phyloP scores from a whole-genome alignment of 768 basidiomycete genomes.

The Pulveroboletus frians region DNA sequence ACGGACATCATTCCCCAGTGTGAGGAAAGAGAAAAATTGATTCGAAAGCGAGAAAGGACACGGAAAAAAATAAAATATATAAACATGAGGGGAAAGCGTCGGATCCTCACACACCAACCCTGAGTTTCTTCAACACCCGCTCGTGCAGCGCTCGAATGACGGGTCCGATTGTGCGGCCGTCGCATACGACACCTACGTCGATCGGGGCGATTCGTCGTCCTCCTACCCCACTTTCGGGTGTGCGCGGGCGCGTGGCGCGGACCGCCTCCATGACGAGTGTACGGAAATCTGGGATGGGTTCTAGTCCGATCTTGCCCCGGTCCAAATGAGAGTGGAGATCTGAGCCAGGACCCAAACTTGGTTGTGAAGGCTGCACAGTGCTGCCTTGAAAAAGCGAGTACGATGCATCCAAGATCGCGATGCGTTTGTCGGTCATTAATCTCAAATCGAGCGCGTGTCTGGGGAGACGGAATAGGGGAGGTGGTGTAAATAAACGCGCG shows the following conservation, averaged over 20 bases:
- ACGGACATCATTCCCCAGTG: no score
- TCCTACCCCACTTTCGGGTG: conserved; percentile 8
- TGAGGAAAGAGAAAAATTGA: no score
- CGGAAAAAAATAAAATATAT: no score
- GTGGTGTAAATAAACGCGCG: no score
- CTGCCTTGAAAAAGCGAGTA: conserved; percentile 44
- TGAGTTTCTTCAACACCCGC: conserved; percentile 35
- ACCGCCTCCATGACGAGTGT: conserved; percentile 48
- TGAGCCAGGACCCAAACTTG: not conserved
- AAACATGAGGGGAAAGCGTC: not conserved
- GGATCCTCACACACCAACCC: conserved; percentile 4
- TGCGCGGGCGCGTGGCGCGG: conserved; percentile 25
- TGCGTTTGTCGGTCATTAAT: conserved; percentile 58
- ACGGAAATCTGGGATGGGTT: conserved; percentile 57
- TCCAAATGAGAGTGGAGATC: not conserved
- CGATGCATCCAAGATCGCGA: conserved; percentile 73
- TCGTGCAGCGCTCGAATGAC: conserved; percentile 48
- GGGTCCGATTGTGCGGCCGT: conserved; percentile 40
- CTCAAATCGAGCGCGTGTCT: conserved; percentile 81
- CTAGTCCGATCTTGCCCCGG: conserved; percentile 32
- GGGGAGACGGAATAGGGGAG: not conserved
- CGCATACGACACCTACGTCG: conserved; percentile 61
- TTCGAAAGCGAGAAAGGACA: no score
- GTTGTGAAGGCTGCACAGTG: not conserved
- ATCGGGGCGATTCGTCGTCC: conserved; percentile 46